phyloP scores from a whole-genome alignment of 139 green algal genomes.

The Micromonas commoda region DNA sequence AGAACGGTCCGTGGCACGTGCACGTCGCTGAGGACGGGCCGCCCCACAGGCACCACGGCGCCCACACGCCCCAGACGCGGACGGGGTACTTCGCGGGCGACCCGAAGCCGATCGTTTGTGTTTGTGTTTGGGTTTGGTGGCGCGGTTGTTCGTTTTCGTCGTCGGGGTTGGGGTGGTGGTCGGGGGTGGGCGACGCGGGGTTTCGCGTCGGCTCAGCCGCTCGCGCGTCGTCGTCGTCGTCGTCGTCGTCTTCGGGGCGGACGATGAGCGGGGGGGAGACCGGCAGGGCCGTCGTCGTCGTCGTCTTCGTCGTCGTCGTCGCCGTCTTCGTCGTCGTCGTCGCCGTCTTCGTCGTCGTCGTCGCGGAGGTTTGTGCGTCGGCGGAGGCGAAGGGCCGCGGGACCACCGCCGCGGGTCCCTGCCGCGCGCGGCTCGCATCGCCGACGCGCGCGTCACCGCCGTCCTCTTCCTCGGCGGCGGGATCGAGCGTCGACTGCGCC shows the following conservation, averaged over 20 bases:
- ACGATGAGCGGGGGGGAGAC: background rate
- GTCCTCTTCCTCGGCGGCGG: background rate
- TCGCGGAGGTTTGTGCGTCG: too few species aligned
- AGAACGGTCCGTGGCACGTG: background rate
- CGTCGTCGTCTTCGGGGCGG: background rate
- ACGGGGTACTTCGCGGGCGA: background rate
- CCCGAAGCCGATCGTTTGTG: background rate
- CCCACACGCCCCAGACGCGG: background rate
- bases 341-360: background rate
- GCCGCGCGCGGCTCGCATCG: too few species aligned
- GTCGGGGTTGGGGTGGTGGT: too few species aligned
- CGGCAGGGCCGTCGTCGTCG: background rate
- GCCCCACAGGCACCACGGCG: background rate
- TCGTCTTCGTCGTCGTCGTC: background rate
- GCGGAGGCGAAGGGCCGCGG: too few species aligned
- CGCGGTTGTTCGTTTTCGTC: too few species aligned
- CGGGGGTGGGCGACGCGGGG: too few species aligned
- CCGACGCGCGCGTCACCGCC: too few species aligned
- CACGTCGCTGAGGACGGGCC: background rate
- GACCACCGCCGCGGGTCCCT: too few species aligned
- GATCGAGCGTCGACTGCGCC: background rate
- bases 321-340: background rate
- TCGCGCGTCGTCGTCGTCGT: too few species aligned
- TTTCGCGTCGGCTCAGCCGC: too few species aligned
- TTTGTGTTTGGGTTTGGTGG: too few species aligned